Percentiles rank a stretch among this genome's conserved stretches.
Evolutionary conservation across 2,329 filamentous ascomycete genomes (phyloP).

Genomic region (Pezicula rhizophila): DNA sequence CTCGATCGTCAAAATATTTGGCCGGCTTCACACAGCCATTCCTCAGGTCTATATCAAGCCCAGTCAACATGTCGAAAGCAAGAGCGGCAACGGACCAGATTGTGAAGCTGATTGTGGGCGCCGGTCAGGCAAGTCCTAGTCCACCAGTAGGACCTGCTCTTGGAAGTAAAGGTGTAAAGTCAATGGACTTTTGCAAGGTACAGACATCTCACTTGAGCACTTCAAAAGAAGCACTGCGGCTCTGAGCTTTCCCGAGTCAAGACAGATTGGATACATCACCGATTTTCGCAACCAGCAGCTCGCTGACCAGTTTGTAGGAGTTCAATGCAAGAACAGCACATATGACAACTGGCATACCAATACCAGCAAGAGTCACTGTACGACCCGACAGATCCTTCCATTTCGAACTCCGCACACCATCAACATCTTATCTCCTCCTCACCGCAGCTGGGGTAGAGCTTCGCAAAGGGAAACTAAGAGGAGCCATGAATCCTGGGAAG

Average conservation of each 20-base stretch:
- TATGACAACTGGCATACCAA: slow-evolving; percentile 74
- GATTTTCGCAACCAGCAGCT: slow-evolving; percentile 1
- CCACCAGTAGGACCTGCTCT: slow-evolving; percentile 94
- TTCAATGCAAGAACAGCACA: slow-evolving; percentile 93
- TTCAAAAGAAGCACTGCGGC: background rate
- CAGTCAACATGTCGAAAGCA: slow-evolving; percentile 27
- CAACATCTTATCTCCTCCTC: slow-evolving; percentile 85
- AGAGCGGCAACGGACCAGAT: slow-evolving; percentile 54
- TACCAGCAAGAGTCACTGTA: slow-evolving; percentile 85
- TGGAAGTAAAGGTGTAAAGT: slow-evolving; percentile 96
- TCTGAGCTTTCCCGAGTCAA: too few relatives aligned
- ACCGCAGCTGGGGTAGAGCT: slow-evolving; percentile 71
- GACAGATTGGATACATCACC: background rate
- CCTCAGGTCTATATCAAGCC: background rate
- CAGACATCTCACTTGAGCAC: slow-evolving; percentile 7
- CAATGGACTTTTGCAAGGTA: slow-evolving; percentile 99
- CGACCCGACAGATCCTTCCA: slow-evolving; percentile 88
- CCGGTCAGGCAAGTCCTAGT: slow-evolving; percentile 89
- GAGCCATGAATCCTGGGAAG: slow-evolving; percentile 66
- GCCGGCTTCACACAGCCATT: background rate
- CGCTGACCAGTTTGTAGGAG: slow-evolving; percentile 55
- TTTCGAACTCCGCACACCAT: slow-evolving; percentile 89
- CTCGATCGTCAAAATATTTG: background rate
- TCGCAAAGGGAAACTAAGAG: slow-evolving; percentile 71
- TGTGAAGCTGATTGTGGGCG: slow-evolving; percentile 96